Evolutionary conservation across 2,329 filamentous ascomycete species (phyloP).

Genomic region (Neonectria sp.): DNA sequence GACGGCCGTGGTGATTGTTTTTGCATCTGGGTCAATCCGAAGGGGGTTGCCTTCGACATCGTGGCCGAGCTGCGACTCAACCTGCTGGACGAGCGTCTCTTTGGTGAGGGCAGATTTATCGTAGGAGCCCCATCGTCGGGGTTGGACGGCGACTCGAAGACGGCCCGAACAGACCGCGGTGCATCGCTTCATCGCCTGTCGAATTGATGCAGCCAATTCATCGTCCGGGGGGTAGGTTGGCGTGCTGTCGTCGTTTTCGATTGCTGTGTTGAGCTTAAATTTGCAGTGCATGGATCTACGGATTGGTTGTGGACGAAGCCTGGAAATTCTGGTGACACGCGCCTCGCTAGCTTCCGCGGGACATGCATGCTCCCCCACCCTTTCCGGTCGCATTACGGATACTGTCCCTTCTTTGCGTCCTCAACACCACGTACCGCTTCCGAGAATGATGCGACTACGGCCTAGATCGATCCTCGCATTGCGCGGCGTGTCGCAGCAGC

Average conservation of each 20-base stretch:
- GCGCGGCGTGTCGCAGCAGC: constrained; percentile 52
- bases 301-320: not conserved
- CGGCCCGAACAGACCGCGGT: constrained; percentile 37
- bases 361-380: constrained; percentile 43
- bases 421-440: constrained; percentile 17
- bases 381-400: constrained; percentile 36
- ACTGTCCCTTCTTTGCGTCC: not conserved
- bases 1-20: constrained; percentile 61
- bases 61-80: constrained; percentile 52
- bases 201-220: constrained; percentile 31
- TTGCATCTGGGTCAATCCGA: constrained; percentile 56
- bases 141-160: constrained; percentile 23
- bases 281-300: constrained; percentile 26
- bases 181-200: constrained; percentile 49
- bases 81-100: constrained; percentile 50
- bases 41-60: constrained; percentile 49
- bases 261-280: constrained; percentile 20
- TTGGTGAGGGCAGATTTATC: constrained; percentile 48
- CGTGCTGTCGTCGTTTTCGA: constrained; percentile 9
- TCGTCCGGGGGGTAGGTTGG: constrained; percentile 27
- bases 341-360: constrained; percentile 33
- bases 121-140: constrained; percentile 53
- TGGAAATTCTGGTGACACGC: constrained; percentile 36
- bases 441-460: constrained; percentile 50
- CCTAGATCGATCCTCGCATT: constrained; percentile 51